Evolutionary conservation across 805 yeast species (phyloP).

Genomic region (Wickerhamomyces mucosus): DNA sequence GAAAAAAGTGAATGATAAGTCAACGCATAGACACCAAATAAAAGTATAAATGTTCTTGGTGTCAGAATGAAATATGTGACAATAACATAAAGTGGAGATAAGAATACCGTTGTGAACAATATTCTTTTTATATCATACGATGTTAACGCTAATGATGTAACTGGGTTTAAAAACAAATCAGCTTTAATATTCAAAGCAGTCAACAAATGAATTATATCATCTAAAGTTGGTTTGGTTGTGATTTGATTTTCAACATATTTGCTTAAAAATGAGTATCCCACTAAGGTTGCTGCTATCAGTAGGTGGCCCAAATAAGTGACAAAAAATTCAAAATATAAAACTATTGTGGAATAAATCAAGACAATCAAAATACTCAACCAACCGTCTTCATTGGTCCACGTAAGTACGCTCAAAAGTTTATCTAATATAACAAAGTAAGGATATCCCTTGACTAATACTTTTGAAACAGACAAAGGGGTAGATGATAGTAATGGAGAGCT

Average conservation of each 20-base stretch:
- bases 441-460: constrained; percentile 71
- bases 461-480: constrained; percentile 87
- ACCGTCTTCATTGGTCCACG: constrained; percentile 86
- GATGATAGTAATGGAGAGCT: constrained; percentile 71
- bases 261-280: constrained; percentile 51
- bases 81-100: constrained; percentile 78
- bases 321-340: constrained; percentile 71
- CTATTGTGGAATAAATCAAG: constrained; percentile 42
- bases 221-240: constrained; percentile 67
- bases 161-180: constrained; percentile 72
- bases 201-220: constrained; percentile 72
- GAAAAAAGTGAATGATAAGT: constrained; percentile 86
- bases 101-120: constrained; percentile 71
- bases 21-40: constrained; percentile 49
- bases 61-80: constrained; percentile 57
- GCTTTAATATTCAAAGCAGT: constrained; percentile 67
- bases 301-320: constrained; percentile 80
- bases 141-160: constrained; percentile 63
- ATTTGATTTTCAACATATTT: constrained; percentile 49
- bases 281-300: constrained; percentile 50
- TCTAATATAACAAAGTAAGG: constrained; percentile 76
- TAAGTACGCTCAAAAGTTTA: constrained; percentile 56
- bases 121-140: constrained; percentile 73
- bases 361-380: constrained; percentile 65
- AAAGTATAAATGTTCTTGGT: constrained; percentile 57